Evolutionary conservation across 1,284 basidiomycete species (phyloP), one percentile per base, ranked within the genome.

Genomic region (Ceratobasidium sp.): DNA sequence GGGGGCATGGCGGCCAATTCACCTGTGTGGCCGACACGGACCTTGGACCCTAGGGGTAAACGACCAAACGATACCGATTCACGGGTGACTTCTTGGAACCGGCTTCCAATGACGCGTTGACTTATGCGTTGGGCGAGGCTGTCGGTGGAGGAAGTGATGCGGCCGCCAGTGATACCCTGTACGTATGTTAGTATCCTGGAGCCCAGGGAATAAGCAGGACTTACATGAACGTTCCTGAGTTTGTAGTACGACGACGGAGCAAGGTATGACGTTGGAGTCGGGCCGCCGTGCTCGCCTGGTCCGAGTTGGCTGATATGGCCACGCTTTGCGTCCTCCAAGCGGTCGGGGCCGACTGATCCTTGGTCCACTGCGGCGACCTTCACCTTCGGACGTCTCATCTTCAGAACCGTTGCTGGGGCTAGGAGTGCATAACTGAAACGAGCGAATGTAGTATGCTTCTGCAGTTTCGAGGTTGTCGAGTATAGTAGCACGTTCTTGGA

Each of bases 221-320:
- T 31, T 29, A 67, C 64, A 32, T 54, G 69, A 2, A 90, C 80
- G 34, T 83, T 81, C 40, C 86, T 82, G 38, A 91, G 82, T 74
- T 87, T 87, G 79, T 91, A 91, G 76, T 89, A 91, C 68, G 86
- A 84, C 3, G 88, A 90, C 13, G 89, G 89, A n/a, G 88, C 88
- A 15, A 91, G 86, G 74, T 90, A 91, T 2, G 88, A 88, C 3
- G 87, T 88, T 2, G 89, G 89, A 82, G 83, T 72, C 83, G 67
- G 57, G 80, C 65, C 79, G 75, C 56, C 80, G 78, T 40, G 79
- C 80, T 72, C 80, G 76, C 65, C 81, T 77, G 35, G 75, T 72
- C 20, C 70, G 72, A 34, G 73, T 64, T 75, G 77, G 64, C 77
- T 38, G 38, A 56, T 38, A 7, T 43, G 67, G 35, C 45, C 42